Percentiles rank a stretch among this genome's conserved stretches.
These are phyloP conservation scores for Apiospora hydei DNA, from an alignment of 2,329 filamentous ascomycete species.

Conservation along the genomic window DNA sequence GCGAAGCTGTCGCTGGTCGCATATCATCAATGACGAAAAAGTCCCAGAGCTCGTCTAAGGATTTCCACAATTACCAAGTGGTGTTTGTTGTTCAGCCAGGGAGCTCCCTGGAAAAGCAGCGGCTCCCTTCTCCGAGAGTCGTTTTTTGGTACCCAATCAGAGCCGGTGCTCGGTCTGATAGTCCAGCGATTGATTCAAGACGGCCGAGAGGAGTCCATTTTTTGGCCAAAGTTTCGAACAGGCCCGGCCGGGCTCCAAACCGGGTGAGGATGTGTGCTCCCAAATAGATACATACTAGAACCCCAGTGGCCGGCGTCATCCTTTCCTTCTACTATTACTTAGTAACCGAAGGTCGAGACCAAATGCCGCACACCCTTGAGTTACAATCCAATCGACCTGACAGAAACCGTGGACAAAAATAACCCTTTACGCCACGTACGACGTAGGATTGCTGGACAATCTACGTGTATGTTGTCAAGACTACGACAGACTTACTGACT, in stretches of 20 bases:
- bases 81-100: background rate
- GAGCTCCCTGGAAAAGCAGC: background rate
- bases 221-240: background rate
- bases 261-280: conserved; percentile 9
- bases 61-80: conserved; percentile 10
- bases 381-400: background rate
- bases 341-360: background rate
- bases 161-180: conserved; percentile 3
- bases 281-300: too few species aligned
- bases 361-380: background rate
- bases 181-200: background rate
- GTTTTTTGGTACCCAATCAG: conserved; percentile 18
- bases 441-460: background rate
- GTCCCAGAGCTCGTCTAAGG: background rate
- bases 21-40: conserved; percentile 15
- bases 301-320: background rate
- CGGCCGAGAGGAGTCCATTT: background rate
- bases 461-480: background rate
- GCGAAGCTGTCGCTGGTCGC: background rate
- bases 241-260: background rate
- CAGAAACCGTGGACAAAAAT: background rate
- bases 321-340: background rate
- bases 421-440: background rate
- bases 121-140: background rate
- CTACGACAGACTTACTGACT: background rate